A percentile compares a stretch with the other conserved stretches of the same genome.
Conservation (phyloP, 73 alveolate species). For the Blepharisma japonicum region DNA sequence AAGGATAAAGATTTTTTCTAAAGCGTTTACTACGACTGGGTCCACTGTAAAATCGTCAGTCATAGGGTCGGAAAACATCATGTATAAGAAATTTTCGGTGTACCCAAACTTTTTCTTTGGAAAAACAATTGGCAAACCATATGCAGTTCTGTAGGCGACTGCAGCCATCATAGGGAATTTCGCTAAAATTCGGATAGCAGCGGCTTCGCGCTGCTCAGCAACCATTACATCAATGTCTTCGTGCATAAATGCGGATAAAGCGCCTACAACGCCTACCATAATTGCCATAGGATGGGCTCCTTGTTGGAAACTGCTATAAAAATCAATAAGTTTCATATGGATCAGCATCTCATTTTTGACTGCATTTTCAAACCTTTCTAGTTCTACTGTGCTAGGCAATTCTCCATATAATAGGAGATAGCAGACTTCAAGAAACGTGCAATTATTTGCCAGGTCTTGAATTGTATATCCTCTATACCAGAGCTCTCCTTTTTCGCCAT, state of each 20-base stretch:
- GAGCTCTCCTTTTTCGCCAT: conserved; percentile 83
- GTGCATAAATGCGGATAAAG: conserved; percentile 70
- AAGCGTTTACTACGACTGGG: conserved; percentile 72
- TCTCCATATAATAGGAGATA: conserved; percentile 81
- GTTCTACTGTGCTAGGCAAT: conserved; percentile 62
- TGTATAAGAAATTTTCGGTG: conserved; percentile 78
- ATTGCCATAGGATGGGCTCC: conserved; percentile 85
- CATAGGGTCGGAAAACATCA: conserved; percentile 86
- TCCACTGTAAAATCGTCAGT: conserved; percentile 60
- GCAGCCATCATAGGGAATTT: conserved; percentile 86
- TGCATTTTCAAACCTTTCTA: conserved; percentile 46
- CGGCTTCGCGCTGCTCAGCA: conserved; percentile 65
- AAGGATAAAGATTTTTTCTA: conserved; percentile 68
- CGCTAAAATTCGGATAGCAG: conserved; percentile 77
- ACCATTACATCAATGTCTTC: conserved; percentile 56
- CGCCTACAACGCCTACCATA: conserved; percentile 83
- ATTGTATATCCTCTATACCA: conserved; percentile 83
- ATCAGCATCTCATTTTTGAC: conserved; percentile 79
- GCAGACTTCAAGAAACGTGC: conserved; percentile 75
- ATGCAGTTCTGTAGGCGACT: conserved; percentile 70
- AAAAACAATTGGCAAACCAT: conserved; percentile 76
- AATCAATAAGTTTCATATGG: conserved; percentile 75
- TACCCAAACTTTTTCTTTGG: conserved; percentile 65
- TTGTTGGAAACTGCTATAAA: conserved; percentile 74
- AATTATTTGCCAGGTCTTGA: conserved; percentile 67